A percentile compares a stretch with the other conserved stretches of the same genome.
phyloP scores from a whole-genome alignment of 352 stramenopile species.

The Pythium oligandrum region DNA sequence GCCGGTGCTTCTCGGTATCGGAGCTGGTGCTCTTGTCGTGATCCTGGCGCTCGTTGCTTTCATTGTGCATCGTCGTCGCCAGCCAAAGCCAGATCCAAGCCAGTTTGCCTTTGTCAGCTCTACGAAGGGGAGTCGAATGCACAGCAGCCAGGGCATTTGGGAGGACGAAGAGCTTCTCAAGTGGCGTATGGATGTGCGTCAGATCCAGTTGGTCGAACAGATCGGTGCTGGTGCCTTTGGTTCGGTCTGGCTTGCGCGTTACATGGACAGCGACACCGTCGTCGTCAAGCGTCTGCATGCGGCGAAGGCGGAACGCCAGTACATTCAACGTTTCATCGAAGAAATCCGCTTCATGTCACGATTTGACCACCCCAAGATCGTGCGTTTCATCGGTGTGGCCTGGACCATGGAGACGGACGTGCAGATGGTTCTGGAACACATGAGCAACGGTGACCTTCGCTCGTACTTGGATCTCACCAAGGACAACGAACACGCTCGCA shows the following conservation, averaged over 20 bases:
- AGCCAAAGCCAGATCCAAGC: background rate
- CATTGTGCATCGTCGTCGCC: background rate
- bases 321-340: background rate
- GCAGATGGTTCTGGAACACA: slow-evolving; percentile 55
- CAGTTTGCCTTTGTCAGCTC: background rate
- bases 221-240: slow-evolving; percentile 4
- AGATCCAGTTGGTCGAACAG: background rate
- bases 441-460: slow-evolving; percentile 58
- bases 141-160: background rate
- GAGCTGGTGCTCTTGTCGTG: background rate
- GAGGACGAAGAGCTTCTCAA: background rate
- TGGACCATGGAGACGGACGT: slow-evolving; percentile 52
- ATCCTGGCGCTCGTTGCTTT: background rate
- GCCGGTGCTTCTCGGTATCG: background rate
- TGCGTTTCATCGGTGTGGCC: slow-evolving; percentile 57
- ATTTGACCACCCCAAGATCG: slow-evolving; percentile 46
- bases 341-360: slow-evolving; percentile 55
- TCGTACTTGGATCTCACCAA: slow-evolving; percentile 41
- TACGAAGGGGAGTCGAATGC: background rate
- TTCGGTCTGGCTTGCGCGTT: background rate
- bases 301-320: background rate
- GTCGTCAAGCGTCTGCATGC: background rate
- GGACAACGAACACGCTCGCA: slow-evolving; percentile 7
- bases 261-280: background rate
- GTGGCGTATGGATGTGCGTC: background rate